Percentiles rank a stretch among this genome's conserved stretches.
Evolutionary conservation across 495 filamentous ascomycete species (phyloP).

Genomic region (Sphaerosporella brunnea): DNA sequence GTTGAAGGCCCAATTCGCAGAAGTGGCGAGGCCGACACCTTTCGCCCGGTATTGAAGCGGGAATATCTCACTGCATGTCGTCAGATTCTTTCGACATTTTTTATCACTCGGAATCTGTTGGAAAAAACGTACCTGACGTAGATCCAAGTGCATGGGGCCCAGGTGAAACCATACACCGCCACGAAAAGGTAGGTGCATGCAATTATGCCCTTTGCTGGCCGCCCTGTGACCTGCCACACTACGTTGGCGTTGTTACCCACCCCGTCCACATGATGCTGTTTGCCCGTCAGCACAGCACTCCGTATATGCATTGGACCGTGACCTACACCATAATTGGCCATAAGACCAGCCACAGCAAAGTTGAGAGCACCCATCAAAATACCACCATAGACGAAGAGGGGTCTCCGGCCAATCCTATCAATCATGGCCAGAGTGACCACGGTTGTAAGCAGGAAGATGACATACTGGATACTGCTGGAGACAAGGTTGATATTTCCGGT

Average conservation of each 20-base stretch:
- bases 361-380: conserved; percentile 53
- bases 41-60: conserved; percentile 55
- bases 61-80: conserved; percentile 47
- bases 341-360: conserved; percentile 45
- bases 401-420: conserved; percentile 44
- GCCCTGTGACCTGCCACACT: conserved; percentile 35
- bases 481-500: conserved; percentile 42
- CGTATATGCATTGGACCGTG: background rate
- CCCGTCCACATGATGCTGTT: conserved; percentile 32
- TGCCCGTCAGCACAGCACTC: background rate
- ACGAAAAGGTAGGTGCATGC: conserved; percentile 66
- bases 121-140: background rate
- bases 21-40: conserved; percentile 50
- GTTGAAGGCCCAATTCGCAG: conserved; percentile 64
- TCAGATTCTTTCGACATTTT: conserved; percentile 13
- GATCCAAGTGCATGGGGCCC: conserved; percentile 23
- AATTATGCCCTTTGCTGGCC: conserved; percentile 51
- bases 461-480: conserved; percentile 55
- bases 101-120: background rate
- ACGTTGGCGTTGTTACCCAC: conserved; percentile 52
- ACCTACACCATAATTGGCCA: conserved; percentile 24
- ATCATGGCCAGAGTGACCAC: conserved; percentile 38
- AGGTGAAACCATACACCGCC: conserved; percentile 56
- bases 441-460: conserved; percentile 47
- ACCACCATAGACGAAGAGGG: conserved; percentile 49